A percentile compares a stretch with the other conserved stretches of the same genome.
Evolutionary conservation across 192 early-diverging fungal genomes (phyloP).

Genomic region (Mortierella antarctica): DNA sequence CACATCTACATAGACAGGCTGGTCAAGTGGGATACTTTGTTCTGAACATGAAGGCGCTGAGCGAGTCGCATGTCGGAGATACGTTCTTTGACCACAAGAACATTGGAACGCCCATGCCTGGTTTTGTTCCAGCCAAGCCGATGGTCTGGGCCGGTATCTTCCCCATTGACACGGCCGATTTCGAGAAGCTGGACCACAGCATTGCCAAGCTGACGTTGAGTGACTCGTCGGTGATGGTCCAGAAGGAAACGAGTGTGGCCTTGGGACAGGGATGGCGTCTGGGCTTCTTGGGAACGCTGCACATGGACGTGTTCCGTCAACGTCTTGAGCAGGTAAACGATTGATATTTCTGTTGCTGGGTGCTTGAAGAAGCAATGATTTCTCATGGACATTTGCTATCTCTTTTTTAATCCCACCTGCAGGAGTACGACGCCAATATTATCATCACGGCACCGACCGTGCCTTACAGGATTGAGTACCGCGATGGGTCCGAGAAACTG

Average conservation of each 20-base stretch:
- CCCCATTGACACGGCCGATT: constrained; percentile 91
- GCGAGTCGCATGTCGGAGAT: constrained; percentile 95
- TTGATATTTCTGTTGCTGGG: neutral
- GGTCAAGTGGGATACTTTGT: constrained; percentile 94
- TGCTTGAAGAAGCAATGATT: neutral
- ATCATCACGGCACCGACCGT: constrained; percentile 95
- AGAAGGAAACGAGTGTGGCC: constrained; percentile 85
- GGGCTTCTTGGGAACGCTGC: constrained; percentile 95
- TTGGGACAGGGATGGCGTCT: constrained; percentile 96
- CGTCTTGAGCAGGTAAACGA: constrained; percentile 78
- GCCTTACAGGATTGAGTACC: constrained; percentile 77
- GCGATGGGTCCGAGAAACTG: constrained; percentile 56
- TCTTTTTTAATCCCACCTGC: constrained; percentile 9
- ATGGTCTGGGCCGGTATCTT: constrained; percentile 97
- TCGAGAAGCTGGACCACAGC: constrained; percentile 88
- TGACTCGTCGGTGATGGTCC: constrained; percentile 91
- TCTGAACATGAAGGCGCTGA: constrained; percentile 91
- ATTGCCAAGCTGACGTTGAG: constrained; percentile 95
- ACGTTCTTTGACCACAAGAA: constrained; percentile 85
- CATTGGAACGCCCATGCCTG: constrained; percentile 80
- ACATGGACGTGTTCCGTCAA: constrained; percentile 99
- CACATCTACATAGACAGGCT: constrained; percentile 55
- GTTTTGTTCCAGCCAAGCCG: constrained; percentile 94
- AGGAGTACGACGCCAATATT: constrained; percentile 92
- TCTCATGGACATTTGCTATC: neutral